A percentile compares a stretch with the other conserved stretches of the same genome.
These are phyloP conservation scores for Annulohypoxylon bovei DNA, from an alignment of 495 filamentous ascomycete genomes.

Conservation along the genomic window DNA sequence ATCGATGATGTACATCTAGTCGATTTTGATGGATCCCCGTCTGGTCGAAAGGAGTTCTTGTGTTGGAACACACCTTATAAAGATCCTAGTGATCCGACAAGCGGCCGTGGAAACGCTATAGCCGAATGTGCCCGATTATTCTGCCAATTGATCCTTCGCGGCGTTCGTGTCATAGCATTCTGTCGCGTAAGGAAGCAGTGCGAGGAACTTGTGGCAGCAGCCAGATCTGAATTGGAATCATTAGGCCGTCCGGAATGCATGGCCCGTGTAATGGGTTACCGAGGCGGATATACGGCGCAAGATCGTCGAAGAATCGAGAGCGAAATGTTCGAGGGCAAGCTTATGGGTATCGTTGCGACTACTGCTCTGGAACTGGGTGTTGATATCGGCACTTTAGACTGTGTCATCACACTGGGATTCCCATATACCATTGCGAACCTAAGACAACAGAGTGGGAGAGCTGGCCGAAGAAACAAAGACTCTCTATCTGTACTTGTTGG, in stretches of 20 bases:
- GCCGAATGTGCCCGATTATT: constrained; percentile 88
- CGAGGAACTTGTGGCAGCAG: constrained; percentile 82
- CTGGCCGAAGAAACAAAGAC: constrained; percentile 92
- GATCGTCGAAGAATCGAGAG: constrained; percentile 89
- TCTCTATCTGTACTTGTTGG: constrained; percentile 91
- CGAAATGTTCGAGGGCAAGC: constrained; percentile 96
- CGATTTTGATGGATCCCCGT: constrained; percentile 93
- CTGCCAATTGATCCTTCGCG: constrained; percentile 86
- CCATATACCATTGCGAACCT: constrained; percentile 95
- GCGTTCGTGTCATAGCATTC: constrained; percentile 94
- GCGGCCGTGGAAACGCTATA: constrained; percentile 83
- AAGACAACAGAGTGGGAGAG: constrained; percentile 92
- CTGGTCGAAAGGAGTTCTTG: constrained; percentile 92
- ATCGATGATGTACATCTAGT: constrained; percentile 77
- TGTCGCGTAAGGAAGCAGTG: constrained; percentile 87
- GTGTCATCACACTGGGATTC: constrained; percentile 92
- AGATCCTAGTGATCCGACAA: constrained; percentile 85
- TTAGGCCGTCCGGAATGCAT: constrained; percentile 79
- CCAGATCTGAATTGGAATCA: constrained; percentile 76
- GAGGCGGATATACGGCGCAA: constrained; percentile 95
- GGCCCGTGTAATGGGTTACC: constrained; percentile 90
- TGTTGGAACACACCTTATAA: constrained; percentile 99
- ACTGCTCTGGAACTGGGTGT: constrained; percentile 93
- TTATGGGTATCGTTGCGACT: constrained; percentile 93
- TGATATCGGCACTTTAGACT: constrained; percentile 95